phyloP scores from a whole-genome alignment of 441 rosid species.

The Theobroma grandiflorum region DNA sequence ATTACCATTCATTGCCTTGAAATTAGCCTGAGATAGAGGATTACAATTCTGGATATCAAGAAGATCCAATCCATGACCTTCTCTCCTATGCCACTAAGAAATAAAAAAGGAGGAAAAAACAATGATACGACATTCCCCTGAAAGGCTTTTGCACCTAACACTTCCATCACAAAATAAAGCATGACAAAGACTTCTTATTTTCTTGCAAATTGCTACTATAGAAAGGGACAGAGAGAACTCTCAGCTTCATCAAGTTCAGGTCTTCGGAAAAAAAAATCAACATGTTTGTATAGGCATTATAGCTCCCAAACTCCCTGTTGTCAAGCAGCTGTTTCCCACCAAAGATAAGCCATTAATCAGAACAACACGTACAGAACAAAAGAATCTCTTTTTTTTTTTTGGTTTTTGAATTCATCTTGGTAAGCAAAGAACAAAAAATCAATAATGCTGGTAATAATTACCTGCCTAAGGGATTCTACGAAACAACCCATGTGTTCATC shows the following conservation, averaged over 20 bases:
- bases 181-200: background rate
- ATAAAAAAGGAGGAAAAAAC: background rate
- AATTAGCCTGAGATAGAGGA: background rate
- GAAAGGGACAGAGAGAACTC: background rate
- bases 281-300: too few relatives aligned
- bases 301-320: background rate
- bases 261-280: too few relatives aligned
- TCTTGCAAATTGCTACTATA: background rate
- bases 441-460: background rate
- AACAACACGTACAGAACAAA: background rate
- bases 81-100: background rate
- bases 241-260: background rate
- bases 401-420: background rate
- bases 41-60: background rate
- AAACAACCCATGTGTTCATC: slow-evolving; percentile 23
- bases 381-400: background rate
- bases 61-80: background rate
- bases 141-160: background rate
- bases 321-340: background rate
- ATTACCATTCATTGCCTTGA: background rate
- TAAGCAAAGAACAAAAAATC: background rate
- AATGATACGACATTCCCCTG: too few relatives aligned
- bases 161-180: background rate
- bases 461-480: background rate
- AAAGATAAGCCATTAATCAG: background rate